Base-by-base conservation (phyloP, 352 stramenopile species). In the Albugo candida region DNA sequence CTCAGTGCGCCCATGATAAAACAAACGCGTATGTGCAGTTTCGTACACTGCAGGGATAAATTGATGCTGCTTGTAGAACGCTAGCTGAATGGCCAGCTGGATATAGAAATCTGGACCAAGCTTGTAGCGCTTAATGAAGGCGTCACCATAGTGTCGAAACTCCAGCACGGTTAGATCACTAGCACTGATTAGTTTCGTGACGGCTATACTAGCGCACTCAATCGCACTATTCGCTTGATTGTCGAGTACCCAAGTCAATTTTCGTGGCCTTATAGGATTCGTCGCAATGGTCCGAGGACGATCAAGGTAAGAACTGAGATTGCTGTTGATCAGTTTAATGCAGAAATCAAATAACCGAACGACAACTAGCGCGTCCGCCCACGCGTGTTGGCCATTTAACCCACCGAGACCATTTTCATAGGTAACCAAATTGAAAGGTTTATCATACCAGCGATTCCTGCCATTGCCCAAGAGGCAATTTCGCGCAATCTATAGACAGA, bases 361-460 rank as follows among this genome's bases (percentile, higher is more conserved):
- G 4, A 97, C 81, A 34, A 96, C 88, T 53, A 97, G 85, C 16
- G 92, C 94, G 65, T 98, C 94, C 55, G 95, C 96, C 93, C 95
- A 97, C 34, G 82, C 86, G 62, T 98, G 94, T 61, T 98, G 87
- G n/a, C 88, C 91, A 41, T 95, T 82, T 52, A 97, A 58, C 5
- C 92, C 94, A 35, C 83, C 89, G 53, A 95, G 95, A 36, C 86
- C 92, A 61, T 98, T 98, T 34, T 92, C 76, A 48, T 96, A 92
- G 43, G 96, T 92, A 51, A 98, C 83, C 24, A 99, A 55, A 60
- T 96, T 95, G 56, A 98, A 88, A 12, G 88, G 89, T 65, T 99
- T 99, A 69, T 98, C 94, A 61, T 97, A 98, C 83, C 87, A 98
- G 53, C 93, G 88, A 70, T 98, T 98, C 53, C 79, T 70, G 21